Conservation (phyloP, 176 grass and related monocot species). For the Eremochloa ophiuroides region DNA sequence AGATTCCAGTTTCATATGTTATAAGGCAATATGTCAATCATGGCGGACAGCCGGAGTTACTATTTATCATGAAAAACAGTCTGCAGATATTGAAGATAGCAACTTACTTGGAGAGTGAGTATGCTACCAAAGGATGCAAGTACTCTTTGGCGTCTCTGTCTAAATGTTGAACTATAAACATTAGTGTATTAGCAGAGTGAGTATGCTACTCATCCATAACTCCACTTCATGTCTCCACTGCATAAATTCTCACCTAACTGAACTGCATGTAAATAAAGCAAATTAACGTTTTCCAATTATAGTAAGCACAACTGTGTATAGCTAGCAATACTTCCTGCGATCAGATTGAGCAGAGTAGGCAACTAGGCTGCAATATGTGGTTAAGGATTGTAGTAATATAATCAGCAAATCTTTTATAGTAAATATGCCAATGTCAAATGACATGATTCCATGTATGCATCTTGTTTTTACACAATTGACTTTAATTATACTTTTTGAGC, state of each 20-base stretch:
- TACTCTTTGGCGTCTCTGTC: neutral
- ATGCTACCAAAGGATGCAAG: neutral
- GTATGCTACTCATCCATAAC: neutral
- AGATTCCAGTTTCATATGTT: neutral
- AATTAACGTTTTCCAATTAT: neutral
- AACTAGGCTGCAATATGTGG: neutral
- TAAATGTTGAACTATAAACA: neutral
- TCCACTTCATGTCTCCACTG: neutral
- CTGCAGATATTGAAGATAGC: neutral
- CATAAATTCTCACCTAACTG: neutral
- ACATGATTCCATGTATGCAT: neutral
- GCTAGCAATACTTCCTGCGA: neutral
- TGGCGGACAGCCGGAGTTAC: neutral
- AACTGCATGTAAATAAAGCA: neutral
- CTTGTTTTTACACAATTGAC: neutral
- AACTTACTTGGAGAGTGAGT: constrained; percentile 1
- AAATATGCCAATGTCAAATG: neutral
- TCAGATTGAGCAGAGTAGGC: neutral
- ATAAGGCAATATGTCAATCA: neutral
- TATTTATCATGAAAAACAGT: neutral
- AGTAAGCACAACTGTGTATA: neutral
- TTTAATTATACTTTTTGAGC: neutral
- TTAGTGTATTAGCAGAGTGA: too few relatives aligned
- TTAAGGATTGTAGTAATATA: neutral
- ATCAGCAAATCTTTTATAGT: neutral